Base-by-base conservation (phyloP, 2,329 filamentous ascomycete species). In the Graphilbum ipis-grandicollis region DNA sequence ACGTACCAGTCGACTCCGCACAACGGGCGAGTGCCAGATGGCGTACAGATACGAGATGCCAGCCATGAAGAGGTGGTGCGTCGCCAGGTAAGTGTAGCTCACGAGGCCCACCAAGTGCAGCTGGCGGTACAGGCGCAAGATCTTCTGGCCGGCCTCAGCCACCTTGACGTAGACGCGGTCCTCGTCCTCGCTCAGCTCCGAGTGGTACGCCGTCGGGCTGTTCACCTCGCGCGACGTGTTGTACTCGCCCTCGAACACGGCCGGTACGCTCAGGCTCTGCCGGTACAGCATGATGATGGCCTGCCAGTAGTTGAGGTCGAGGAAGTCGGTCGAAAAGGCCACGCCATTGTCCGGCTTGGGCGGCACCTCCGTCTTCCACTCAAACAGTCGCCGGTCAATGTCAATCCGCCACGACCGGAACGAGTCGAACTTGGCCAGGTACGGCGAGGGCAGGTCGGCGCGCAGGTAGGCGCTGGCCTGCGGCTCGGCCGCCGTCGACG, bases 271-370 rank as follows among this genome's bases (percentile, higher is more conserved):
- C 42, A 93, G 57, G 54, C 85, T 90, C 55, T 93, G 88, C 38
- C 88, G 69, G 54, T 96, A 96, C 17, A 96, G 69, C 78, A 94
- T 85, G 46, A 94, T 92, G 42, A 96, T 76, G 4, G 85, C 84
- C 54, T 94, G 88, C 86, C 88, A 96, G 56, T 96, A 96, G 55
- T 96, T 96, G 42, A 96, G 66, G 48, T 94, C 84, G 5, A 94
- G 59, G 48, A 96, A 93, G 39, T 93, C 79, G 2, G 82, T 75
- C 1, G 81, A 85, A 53, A 96, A 96, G 4, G 75, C 75, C 3
- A 96, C 90, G 1, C 86, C 86, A 0, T 83, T 93, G 40, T 90
- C 75, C 18, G 71, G 58, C 43, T 79, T 76, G 0, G 71, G 77
- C 0, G 88, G 90, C 1, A 85, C 79, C 5, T 75, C 75, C 21